Base-by-base conservation (phyloP, 1,284 basidiomycete species). In the Puccinia hordei region DNA sequence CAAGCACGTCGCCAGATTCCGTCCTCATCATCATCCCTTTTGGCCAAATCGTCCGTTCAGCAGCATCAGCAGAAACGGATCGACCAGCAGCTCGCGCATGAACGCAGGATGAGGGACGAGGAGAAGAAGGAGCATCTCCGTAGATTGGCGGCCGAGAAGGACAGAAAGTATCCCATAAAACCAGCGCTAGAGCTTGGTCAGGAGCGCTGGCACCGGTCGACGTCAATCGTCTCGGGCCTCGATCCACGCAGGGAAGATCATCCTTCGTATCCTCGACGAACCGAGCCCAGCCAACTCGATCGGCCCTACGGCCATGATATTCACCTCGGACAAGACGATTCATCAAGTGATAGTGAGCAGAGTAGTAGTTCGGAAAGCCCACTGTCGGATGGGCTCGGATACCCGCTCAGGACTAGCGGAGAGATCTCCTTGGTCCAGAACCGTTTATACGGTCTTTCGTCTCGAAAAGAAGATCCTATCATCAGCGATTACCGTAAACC, bases 71-170 rank as follows among this genome's bases (percentile, higher is more conserved):
- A 61, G 30, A 17, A 61, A 33, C 57, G 12, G 30, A 24, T 30
- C 30, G 15, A 61, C 13, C 57, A 59, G 8, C 57, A 59, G 24
- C 57, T 66, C 38, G 63, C 2, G 2, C 63, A n/a, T 22, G 19
- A 66, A 10, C 63, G 44, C 46, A 46, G 44, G 10, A 49, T 51
- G 66, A 69, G 46, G 5, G 24, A 49, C 13, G 66, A 69, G 27
- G 66, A 69, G 35, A 69, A 69, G 24, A 69, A 69, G 12, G 27
- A 69, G 38, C 66, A 69, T 27, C 44, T 69, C 27, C n/a, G 24
- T 13, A n/a, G 41, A 27, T 49, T 69, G 22, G 22, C 49, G 44
- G 66, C 41, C 17, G 44, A 69, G 6, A 46, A 49, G 44, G 9
- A 69, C 3, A 30, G 17, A 17, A 13, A 49, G 10, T 17, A 49